Evolutionary conservation across 192 early-diverging fungal species (phyloP), one percentile per base, ranked within the genome.

Genomic region (Coemansia sp.): DNA sequence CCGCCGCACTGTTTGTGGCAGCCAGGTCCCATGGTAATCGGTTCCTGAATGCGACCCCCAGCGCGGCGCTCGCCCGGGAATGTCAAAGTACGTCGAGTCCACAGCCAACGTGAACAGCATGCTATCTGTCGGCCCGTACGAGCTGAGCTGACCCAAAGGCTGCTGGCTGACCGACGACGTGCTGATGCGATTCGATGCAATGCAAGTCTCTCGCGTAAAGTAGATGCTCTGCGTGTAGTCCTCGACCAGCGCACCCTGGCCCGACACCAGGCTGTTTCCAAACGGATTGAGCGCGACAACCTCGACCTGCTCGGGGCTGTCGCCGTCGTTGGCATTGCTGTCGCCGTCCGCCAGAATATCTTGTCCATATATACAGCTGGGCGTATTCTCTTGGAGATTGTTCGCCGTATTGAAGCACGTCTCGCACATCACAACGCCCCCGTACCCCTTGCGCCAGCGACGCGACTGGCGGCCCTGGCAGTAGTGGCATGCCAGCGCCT

Each of bases 1-100:
- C 21, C 86, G 81, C 20, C 91, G 73, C 14, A 90, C 88, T 13
- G 90, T 84, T 54, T 95, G 92, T 18, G 92, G 92, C 14, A 95
- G 76, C 92, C 92, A 95, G 4, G 91, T 91, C 35, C 90, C 91
- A 52, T 91, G 91, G 49, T 94, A 94, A 58, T 94, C 91, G 10
- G 84, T 82, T n/a, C 90, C 91, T 19, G 86, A 88, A 67, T 91
- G 88, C n/a, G 87, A 82, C 3, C 81, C 88, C 88, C 92, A 96
- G 38, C 91, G 76, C 17, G 92, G 91, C 0, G 92, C 91, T 17
- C 90, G 71, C 7, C 84, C 86, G n/a, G 87, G 85, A 31, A 96
- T 91, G 56, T 96, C 92, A 74, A 83, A 94, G 56, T 89, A 96
- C 2, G 87, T 82, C 1, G 81, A 82, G 47, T 92, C 86, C 34